Conservation (phyloP, 1,284 basidiomycete species). For the Inonotus obliquus region DNA sequence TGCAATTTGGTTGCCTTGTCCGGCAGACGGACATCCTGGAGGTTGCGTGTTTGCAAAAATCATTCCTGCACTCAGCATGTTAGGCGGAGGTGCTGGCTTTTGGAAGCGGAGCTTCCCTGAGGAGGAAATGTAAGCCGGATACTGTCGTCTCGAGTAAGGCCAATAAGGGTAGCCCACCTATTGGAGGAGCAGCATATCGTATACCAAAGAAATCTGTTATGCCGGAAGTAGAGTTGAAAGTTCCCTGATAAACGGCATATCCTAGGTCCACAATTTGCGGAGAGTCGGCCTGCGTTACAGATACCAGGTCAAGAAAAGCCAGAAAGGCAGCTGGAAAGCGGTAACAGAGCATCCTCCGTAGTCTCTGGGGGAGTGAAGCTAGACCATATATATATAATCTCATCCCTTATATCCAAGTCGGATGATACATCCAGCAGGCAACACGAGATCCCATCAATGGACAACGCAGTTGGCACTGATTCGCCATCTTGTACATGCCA, state of each 20-base stretch:
- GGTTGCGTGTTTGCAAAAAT: constrained; percentile 9
- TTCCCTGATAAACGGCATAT: constrained; percentile 35
- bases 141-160: not conserved
- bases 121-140: not conserved
- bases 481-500: too few species aligned
- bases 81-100: constrained; percentile 9
- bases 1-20: not conserved
- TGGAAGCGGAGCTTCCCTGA: constrained; percentile 14
- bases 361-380: too few species aligned
- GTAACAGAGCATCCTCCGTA: too few species aligned
- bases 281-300: too few species aligned
- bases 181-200: constrained; percentile 38
- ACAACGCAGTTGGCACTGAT: too few species aligned
- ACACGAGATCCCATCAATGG: too few species aligned
- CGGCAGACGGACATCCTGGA: constrained; percentile 1
- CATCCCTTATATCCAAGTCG: too few species aligned
- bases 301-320: too few species aligned
- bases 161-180: constrained; percentile 23
- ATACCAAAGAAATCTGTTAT: constrained; percentile 37
- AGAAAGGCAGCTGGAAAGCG: too few species aligned
- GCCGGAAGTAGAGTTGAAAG: constrained; percentile 27
- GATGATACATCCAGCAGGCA: too few species aligned
- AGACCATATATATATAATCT: too few species aligned
- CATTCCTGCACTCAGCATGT: not conserved
- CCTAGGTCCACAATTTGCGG: constrained; percentile 34